Evolutionary conservation across 176 grass and related monocot species (phyloP).

Genomic region (Triticum urartu): DNA sequence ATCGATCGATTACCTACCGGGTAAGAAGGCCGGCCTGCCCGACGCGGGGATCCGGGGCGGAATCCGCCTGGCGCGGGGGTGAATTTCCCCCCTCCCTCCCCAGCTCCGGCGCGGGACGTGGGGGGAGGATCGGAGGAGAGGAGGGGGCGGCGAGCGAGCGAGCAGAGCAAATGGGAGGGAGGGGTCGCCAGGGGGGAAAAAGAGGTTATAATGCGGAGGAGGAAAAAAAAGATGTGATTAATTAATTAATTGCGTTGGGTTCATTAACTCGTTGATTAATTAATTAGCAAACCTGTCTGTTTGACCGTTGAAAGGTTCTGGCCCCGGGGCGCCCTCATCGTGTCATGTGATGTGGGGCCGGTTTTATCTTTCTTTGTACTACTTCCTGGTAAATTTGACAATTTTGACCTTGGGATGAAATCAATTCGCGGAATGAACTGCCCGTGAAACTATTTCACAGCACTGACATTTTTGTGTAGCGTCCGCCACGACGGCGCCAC

Average conservation of each 20-base stretch:
- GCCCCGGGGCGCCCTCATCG: background rate
- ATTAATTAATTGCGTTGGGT: background rate
- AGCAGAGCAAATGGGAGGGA: background rate
- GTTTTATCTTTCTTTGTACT: background rate
- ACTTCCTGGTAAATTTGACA: too few relatives aligned
- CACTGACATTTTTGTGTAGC: too few relatives aligned
- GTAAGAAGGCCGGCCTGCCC: background rate
- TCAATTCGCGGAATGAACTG: too few relatives aligned
- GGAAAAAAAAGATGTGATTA: background rate
- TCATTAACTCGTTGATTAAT: background rate
- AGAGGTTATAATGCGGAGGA: background rate
- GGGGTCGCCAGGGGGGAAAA: background rate
- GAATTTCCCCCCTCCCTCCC: conserved; percentile 12
- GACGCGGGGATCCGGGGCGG: background rate
- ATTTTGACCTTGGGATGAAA: too few relatives aligned
- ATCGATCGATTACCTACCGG: background rate
- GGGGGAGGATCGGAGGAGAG: conserved; percentile 18
- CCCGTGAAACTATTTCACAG: too few relatives aligned
- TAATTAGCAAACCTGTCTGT: conserved; percentile 4
- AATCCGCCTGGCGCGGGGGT: background rate
- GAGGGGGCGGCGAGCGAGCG: background rate
- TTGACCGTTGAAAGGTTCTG: conserved; percentile 47
- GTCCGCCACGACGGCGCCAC: too few relatives aligned
- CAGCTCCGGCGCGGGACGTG: conserved; percentile 9
- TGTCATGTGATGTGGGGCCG: background rate